Base-by-base conservation (phyloP, 805 yeast genomes). In the Kazachstania africana region DNA sequence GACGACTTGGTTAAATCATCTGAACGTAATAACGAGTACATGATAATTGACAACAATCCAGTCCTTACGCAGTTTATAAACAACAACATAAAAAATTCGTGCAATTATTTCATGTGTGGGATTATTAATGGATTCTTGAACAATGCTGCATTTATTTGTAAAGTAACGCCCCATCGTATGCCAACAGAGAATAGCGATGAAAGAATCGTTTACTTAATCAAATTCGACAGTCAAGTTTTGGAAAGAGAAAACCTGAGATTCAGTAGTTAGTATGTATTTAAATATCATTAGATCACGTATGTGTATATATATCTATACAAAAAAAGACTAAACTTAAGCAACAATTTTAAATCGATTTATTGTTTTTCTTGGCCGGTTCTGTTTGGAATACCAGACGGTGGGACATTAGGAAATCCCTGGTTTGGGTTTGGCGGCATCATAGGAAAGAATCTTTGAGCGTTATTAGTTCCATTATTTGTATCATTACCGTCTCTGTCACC, bases 51-150 rank as follows among this genome's bases (percentile, higher is more conserved):
- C 50, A 72, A 76, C 44, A 55, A 63, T 14, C 95, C 95, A 2
- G 43, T 75, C 29, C 58, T 83, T 19, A 65, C 82, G 14, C 71
- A 70, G 44, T 84, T 67, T 47, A 72, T 83, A 8, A 69, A 78
- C 22, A 72, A 77, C 3, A 70, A 70, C 39, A 29, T 19, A 23
- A 87, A 79, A 38, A 70, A 74, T 47, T 75, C 80, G n/a, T 80
- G 94, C 52, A 78, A 81, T 12, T 83, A 88, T 4, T 81, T 79
- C 47, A 70, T 77, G 2, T 93, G 94, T 8, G 95, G 95, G 1
- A 67, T 84, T n/a, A 66, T 84, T 17, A 88, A 82, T 49, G 94
- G 94, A 1, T 76, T 83, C 2, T 61, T 84, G 38, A 81, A 78
- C 41, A 64, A 75, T 5, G 65, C 81, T 3, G 75, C 73, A 34